phyloP scores from a whole-genome alignment of 2,329 filamentous ascomycete genomes.

The Aspergillus jensenii region DNA sequence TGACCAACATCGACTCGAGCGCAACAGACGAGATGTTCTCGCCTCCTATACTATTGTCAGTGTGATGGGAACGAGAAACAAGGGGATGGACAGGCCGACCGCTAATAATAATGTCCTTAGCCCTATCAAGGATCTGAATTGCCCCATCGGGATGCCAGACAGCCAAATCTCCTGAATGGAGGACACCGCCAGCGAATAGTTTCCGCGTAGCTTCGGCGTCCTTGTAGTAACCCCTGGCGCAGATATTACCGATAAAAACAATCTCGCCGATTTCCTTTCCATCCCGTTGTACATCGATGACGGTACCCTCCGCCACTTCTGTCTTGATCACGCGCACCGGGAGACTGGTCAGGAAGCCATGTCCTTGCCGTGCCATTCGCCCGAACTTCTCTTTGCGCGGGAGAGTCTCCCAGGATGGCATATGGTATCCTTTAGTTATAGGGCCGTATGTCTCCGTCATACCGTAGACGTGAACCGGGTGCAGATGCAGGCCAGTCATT shows the following conservation, averaged over 20 bases:
- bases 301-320: conserved; percentile 64
- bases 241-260: conserved; percentile 88
- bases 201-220: conserved; percentile 82
- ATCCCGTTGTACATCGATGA: conserved; percentile 68
- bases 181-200: conserved; percentile 80
- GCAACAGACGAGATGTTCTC: conserved; percentile 97
- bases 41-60: conserved; percentile 59
- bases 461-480: conserved; percentile 92
- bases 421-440: conserved; percentile 87
- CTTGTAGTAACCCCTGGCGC: conserved; percentile 87
- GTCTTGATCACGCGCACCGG: conserved; percentile 80
- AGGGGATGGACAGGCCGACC: conserved; percentile 51
- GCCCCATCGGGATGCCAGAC: conserved; percentile 91
- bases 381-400: conserved; percentile 75
- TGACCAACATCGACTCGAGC: conserved; percentile 82
- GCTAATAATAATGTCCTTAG: conserved; percentile 98
- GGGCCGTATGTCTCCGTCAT: conserved; percentile 88
- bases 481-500: conserved; percentile 84
- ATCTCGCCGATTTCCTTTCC: conserved; percentile 80
- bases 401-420: conserved; percentile 80
- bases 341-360: conserved; percentile 82
- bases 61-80: not conserved
- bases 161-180: conserved; percentile 89
- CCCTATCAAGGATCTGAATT: conserved; percentile 86
- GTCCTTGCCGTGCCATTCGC: conserved; percentile 90